Evolutionary conservation across 768 basidiomycete genomes (phyloP), one percentile per base, ranked within the genome.

Genomic region (Mycena rebaudengoi): DNA sequence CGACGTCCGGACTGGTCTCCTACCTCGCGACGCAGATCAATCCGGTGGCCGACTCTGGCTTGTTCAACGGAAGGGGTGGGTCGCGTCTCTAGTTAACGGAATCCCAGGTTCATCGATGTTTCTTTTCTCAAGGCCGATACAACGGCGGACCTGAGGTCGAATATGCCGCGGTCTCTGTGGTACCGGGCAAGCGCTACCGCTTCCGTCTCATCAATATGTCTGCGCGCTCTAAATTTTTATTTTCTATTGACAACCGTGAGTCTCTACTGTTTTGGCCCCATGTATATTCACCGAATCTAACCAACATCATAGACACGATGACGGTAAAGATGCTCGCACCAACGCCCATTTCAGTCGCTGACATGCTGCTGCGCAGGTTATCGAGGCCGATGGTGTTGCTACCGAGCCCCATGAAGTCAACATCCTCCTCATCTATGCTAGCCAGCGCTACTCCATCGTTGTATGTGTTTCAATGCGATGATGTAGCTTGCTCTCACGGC

Each of bases 371-470:
- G 7, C 29, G 35, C 51, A 62, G 60, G 26, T 63, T 6, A 63
- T 63, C 23, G 61, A 49, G 25, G 48, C 45, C 16, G 61, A 63
- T 18, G 62, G 54, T 37, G 39, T 52, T 37, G 54, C 48, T 43
- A 50, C 49, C 40, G 55, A 20, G 12, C 55, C 55, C 26, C 37
- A 57, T n/a, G 41, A 41, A 28, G 62, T 64, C 35, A 64, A 58
- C 41, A 29, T 51, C 18, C 48, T 64, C 32, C 30, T 7, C 12
- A 72, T 86, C 59, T 78, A 77, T 44, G 79, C 83, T 8, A 82
- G 80, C 1, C 86, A 88, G 69, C 80, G 86, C n/a, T 87, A 88
- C 66, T 86, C 75, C 2, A 73, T 79, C 10, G 73, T 80, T 11
- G 71, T 77, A 60, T 33, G 74, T 67, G 7, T 18, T 32, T 41